These are phyloP conservation scores for Trametes hirsuta DNA, from an alignment of 1,284 basidiomycete species.

Conservation along the genomic window DNA sequence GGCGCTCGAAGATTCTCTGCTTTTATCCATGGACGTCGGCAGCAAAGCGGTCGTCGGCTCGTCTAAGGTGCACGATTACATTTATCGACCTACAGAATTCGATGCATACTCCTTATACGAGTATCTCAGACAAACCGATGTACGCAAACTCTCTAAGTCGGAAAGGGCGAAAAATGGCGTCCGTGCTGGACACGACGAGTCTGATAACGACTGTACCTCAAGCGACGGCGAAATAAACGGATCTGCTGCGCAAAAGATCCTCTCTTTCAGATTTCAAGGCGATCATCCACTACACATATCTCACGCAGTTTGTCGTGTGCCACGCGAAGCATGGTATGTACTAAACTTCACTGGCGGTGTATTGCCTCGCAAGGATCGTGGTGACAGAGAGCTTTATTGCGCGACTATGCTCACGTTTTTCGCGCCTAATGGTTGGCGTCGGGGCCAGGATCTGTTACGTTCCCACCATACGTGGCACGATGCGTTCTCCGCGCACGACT, in stretches of 20 bases:
- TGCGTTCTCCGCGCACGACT: neutral
- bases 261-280: no score
- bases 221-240: no score
- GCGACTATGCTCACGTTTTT: neutral
- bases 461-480: neutral
- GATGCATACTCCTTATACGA: neutral
- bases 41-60: neutral
- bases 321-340: neutral
- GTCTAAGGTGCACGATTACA: neutral
- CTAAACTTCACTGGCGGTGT: neutral
- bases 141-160: no score
- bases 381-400: neutral
- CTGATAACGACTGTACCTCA: no score
- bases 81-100: neutral
- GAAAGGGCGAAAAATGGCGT: slow-evolving; percentile 36
- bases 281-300: neutral
- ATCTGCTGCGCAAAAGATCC: no score
- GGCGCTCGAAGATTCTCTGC: neutral
- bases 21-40: neutral
- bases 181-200: no score
- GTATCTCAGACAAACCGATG: neutral
- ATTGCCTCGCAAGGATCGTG: neutral
- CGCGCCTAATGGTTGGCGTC: neutral
- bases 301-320: neutral
- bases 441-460: neutral